These are phyloP conservation scores for Aspergillus bertholletiae DNA, from an alignment of 495 filamentous ascomycete genomes.

Conservation along the genomic window DNA sequence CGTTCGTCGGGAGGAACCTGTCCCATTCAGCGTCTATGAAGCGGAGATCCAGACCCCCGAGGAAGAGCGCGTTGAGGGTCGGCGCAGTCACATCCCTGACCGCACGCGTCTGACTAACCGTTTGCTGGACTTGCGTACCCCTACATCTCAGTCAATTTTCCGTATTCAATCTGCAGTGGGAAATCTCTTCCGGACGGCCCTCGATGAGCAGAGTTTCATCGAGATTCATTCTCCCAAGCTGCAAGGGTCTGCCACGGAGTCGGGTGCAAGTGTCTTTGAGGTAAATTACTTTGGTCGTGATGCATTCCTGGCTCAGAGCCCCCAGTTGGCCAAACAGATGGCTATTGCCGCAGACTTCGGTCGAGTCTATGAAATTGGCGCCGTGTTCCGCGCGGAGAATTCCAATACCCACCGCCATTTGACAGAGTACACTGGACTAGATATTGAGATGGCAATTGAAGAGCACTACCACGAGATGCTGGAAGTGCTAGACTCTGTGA, in stretches of 20 bases:
- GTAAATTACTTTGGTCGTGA: slow-evolving; percentile 80
- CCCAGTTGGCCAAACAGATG: slow-evolving; percentile 94
- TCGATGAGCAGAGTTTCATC: slow-evolving; percentile 70
- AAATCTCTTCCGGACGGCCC: slow-evolving; percentile 71
- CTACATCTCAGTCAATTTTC: slow-evolving; percentile 84
- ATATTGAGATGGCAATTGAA: slow-evolving; percentile 94
- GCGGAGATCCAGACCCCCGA: slow-evolving; percentile 51
- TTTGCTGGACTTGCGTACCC: slow-evolving; percentile 81
- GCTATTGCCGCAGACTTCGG: slow-evolving; percentile 85
- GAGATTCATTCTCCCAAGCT: slow-evolving; percentile 88
- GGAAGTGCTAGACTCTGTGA: slow-evolving; percentile 67
- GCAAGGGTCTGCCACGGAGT: slow-evolving; percentile 85
- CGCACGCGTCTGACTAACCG: slow-evolving; percentile 78
- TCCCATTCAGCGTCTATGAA: slow-evolving; percentile 63
- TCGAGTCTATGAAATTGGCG: slow-evolving; percentile 83
- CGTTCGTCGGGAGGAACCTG: slow-evolving; percentile 50
- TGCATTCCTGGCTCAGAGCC: slow-evolving; percentile 84
- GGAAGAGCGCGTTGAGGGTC: slow-evolving; percentile 41
- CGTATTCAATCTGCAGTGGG: slow-evolving; percentile 70
- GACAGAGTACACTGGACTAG: slow-evolving; percentile 93
- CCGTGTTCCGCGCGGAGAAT: slow-evolving; percentile 92
- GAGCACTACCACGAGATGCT: slow-evolving; percentile 85
- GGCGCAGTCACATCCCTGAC: slow-evolving; percentile 58
- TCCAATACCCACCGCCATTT: slow-evolving; percentile 91
- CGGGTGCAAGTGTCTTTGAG: slow-evolving; percentile 86